These are phyloP conservation scores for Sphagnum fallax DNA, from an alignment of 228 moss, liverwort and hornwort genomes.

Conservation along the genomic window DNA sequence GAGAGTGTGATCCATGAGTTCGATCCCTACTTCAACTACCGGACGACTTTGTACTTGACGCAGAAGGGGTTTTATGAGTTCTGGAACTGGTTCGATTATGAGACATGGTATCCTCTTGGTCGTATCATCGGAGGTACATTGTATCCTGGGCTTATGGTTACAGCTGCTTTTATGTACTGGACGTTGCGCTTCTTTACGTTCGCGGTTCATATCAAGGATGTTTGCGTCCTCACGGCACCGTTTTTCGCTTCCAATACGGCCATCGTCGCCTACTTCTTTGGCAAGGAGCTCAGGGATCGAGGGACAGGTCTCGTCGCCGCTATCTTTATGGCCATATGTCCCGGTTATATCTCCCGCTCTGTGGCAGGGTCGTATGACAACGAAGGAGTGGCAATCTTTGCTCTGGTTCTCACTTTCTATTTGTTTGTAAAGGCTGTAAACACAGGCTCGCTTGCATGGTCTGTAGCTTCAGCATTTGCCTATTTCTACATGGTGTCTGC, in stretches of 20 bases:
- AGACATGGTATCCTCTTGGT: slow-evolving; percentile 97
- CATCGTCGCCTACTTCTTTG: slow-evolving; percentile 93
- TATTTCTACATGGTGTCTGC: slow-evolving; percentile 99
- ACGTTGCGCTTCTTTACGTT: slow-evolving; percentile 57
- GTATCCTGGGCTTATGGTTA: slow-evolving; percentile 98
- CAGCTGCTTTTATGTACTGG: slow-evolving; percentile 92
- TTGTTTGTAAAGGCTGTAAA: slow-evolving; percentile 97
- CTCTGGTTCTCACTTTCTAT: slow-evolving; percentile 83
- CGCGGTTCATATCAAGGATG: slow-evolving; percentile 90
- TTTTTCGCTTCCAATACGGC: slow-evolving; percentile 97
- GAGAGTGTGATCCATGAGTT: slow-evolving; percentile 99
- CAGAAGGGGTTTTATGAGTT: slow-evolving; percentile 98
- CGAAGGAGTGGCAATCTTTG: slow-evolving; percentile 96
- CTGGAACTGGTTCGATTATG: slow-evolving; percentile 99
- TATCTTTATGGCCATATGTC: slow-evolving; percentile 91
- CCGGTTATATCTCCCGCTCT: slow-evolving; percentile 93
- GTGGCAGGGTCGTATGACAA: slow-evolving; percentile 98
- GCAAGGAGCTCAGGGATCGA: slow-evolving; percentile 84
- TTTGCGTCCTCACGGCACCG: slow-evolving; percentile 93
- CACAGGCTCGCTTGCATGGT: slow-evolving; percentile 90
- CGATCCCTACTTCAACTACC: slow-evolving; percentile 98
- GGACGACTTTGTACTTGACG: slow-evolving; percentile 87
- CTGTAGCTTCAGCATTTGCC: slow-evolving; percentile 72
- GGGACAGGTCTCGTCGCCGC: slow-evolving; percentile 91
- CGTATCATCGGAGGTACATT: slow-evolving; percentile 96